A percentile compares a stretch with the other conserved stretches of the same genome.
phyloP scores from a whole-genome alignment of 2,329 filamentous ascomycete species.

The Colletotrichum plurivorum region DNA sequence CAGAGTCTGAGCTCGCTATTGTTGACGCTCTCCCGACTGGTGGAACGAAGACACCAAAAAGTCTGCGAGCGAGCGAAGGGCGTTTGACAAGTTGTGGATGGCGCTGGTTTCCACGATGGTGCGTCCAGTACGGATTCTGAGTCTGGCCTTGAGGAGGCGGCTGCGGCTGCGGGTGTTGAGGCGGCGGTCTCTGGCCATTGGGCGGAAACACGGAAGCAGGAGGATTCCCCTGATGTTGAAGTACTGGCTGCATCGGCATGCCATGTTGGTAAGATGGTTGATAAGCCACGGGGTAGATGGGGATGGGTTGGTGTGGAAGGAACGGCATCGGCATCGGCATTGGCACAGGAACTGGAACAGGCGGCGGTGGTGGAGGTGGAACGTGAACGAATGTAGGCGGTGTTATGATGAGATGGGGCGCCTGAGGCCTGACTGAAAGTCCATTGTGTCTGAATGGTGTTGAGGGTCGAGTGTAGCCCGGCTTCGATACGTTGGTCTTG shows the following conservation, averaged over 20 bases:
- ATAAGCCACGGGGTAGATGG: conserved; percentile 42
- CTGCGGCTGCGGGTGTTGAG: background rate
- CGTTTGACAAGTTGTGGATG: conserved; percentile 8
- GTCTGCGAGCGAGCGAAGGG: conserved; percentile 27
- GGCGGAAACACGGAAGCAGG: background rate
- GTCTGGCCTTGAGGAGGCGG: background rate
- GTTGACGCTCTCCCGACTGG: conserved; percentile 54
- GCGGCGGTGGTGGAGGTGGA: conserved; percentile 25
- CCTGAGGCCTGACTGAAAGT: background rate
- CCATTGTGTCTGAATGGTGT: conserved; percentile 32
- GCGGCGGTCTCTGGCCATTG: background rate
- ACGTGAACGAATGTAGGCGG: conserved; percentile 12
- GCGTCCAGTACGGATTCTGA: conserved; percentile 16
- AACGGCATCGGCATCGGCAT: conserved; percentile 29
- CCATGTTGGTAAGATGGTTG: conserved; percentile 29
- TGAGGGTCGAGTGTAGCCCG: conserved; percentile 9
- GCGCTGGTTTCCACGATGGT: background rate
- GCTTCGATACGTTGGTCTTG: conserved; percentile 6
- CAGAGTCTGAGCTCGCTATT: conserved; percentile 45
- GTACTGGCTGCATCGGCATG: background rate
- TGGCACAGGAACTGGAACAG: conserved; percentile 18
- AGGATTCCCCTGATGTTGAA: background rate
- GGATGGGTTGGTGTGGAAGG: conserved; percentile 22
- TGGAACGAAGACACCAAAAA: conserved; percentile 46
- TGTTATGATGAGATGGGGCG: background rate